These are phyloP conservation scores for Sclerospora graminicola DNA, from an alignment of 352 stramenopile species.

Conservation along the genomic window DNA sequence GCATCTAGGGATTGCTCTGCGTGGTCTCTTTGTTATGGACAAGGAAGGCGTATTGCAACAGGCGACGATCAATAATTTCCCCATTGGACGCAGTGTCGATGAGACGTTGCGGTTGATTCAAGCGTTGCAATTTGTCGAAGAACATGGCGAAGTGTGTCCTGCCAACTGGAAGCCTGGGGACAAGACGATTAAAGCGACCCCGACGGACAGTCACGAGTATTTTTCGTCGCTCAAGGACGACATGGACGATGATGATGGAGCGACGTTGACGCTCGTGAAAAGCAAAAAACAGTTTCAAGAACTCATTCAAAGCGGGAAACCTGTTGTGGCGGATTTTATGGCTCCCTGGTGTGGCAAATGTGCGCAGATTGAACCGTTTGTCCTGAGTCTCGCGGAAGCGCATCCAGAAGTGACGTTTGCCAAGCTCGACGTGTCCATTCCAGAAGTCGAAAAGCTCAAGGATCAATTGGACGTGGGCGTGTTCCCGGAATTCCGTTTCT, in stretches of 20 bases:
- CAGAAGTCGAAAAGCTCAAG: constrained; percentile 67
- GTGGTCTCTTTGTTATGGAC: constrained; percentile 92
- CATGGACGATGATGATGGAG: constrained; percentile 29
- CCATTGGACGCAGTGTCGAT: constrained; percentile 87
- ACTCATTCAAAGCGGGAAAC: constrained; percentile 57
- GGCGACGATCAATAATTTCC: constrained; percentile 89
- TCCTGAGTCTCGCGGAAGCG: constrained; percentile 54
- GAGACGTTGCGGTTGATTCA: constrained; percentile 89
- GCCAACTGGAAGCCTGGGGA: constrained; percentile 89
- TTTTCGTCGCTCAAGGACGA: constrained; percentile 65
- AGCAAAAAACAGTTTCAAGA: constrained; percentile 50
- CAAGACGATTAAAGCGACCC: constrained; percentile 84
- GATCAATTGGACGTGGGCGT: constrained; percentile 57
- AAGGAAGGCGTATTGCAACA: constrained; percentile 78
- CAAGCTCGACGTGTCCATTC: constrained; percentile 64
- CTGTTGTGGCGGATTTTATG: constrained; percentile 73
- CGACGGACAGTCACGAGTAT: constrained; percentile 75
- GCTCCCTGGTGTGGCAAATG: constrained; percentile 86
- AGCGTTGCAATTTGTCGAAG: constrained; percentile 88
- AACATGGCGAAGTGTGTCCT: constrained; percentile 90
- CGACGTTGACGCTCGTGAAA: constrained; percentile 40
- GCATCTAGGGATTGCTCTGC: constrained; percentile 74
- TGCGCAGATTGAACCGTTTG: constrained; percentile 68
- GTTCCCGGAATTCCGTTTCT: constrained; percentile 82
- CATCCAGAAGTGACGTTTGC: constrained; percentile 66